Base-by-base conservation (phyloP, 2,329 filamentous ascomycete species). In the Hypoxylon sp. region DNA sequence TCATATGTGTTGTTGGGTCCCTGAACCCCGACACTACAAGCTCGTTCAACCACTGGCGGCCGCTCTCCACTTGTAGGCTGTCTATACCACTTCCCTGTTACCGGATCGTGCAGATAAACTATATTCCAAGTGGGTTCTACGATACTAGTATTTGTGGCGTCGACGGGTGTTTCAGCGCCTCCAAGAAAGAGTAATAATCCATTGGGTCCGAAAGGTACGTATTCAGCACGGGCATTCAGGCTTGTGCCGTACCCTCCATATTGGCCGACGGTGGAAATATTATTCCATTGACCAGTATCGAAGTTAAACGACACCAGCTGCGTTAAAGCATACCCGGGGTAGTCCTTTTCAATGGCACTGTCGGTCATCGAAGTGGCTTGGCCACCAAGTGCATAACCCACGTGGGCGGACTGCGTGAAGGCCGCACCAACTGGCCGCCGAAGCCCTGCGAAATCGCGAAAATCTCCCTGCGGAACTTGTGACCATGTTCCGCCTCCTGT, bases 1-100 rank as follows among this genome's bases (percentile, higher is more conserved):
- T 81, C 79, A 56, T 80, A 81, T 0, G 78, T 80, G 42, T 72
- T 74, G 29, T 78, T 76, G 3, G 76, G 75, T 0, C 79, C 77
- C 56, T 67, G 63, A 24, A 75, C 77, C 2, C 77, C 81, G 1
- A 79, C 79, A 8, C 71, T 74, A 52, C 81, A 83, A 42, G 80
- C 77, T 1, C 72, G 70, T 24, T 78, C 72, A 1, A 79, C 61
- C 0, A 56, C 57, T 0, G 70, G 67, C 0, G 81, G 80, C 2
- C 70, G 63, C 5, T 59, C 66, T 3, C 80, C 80, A 0, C 72
- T 78, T 2, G 79, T 78, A 29, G 59, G 59, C 59, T 83, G 81
- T 5, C 60, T 73, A 35, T 78, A 75, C 80, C 80, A 83, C 35
- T 71, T 71, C n/a, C 74, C 68, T 1, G 72, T 74, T n/a, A 75